Evolutionary conservation across 106 monocot genomes (phyloP).

Genomic region (Xerophyta viscosa): DNA sequence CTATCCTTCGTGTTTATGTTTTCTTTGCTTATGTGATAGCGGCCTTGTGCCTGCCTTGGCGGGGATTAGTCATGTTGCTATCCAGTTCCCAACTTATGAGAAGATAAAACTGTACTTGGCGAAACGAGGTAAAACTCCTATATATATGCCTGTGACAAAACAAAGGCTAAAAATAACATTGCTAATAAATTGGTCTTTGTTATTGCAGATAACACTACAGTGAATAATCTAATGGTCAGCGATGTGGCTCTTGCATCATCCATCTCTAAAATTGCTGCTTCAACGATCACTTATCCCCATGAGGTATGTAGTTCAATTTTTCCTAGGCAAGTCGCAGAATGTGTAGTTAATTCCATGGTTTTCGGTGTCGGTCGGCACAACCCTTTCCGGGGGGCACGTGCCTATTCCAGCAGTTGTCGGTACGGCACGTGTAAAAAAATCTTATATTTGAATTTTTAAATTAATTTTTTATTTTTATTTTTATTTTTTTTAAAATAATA

Average conservation of each 20-base stretch:
- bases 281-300: slow-evolving; percentile 87
- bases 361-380: too few species aligned
- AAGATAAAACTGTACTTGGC: slow-evolving; percentile 74
- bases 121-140: slow-evolving; percentile 42
- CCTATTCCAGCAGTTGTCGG: too few species aligned
- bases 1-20: neutral
- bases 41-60: slow-evolving; percentile 90
- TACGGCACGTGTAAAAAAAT: too few species aligned
- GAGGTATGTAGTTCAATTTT: slow-evolving; percentile 41
- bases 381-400: too few species aligned
- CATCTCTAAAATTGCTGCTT: slow-evolving; percentile 70
- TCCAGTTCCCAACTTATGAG: slow-evolving; percentile 89
- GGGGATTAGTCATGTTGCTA: slow-evolving; percentile 91
- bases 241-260: slow-evolving; percentile 90
- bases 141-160: neutral
- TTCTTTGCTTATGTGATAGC: slow-evolving; percentile 12
- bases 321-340: too few species aligned
- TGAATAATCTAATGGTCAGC: slow-evolving; percentile 56
- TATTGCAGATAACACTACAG: slow-evolving; percentile 56
- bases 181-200: too few species aligned
- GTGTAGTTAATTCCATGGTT: too few species aligned
- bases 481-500: too few species aligned
- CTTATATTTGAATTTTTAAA: too few species aligned
- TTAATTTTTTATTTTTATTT: too few species aligned
- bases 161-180: too few species aligned